These are phyloP conservation scores for Meyerozyma sp. DNA, from an alignment of 1,139 yeast genomes.

Conservation along the genomic window DNA sequence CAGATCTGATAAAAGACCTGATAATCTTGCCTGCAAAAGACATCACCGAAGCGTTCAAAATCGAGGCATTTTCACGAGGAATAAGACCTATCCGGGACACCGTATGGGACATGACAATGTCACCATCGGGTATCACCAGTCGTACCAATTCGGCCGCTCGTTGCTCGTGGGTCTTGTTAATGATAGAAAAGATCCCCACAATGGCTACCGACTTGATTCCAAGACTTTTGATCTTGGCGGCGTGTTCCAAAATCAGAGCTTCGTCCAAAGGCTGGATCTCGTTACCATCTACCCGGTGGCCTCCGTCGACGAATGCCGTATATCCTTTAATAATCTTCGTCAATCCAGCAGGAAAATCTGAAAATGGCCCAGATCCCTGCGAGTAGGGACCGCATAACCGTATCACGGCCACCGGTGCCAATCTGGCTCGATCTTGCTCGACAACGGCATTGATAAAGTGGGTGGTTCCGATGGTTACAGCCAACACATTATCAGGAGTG, in stretches of 20 bases:
- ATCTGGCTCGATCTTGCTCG: constrained; percentile 30
- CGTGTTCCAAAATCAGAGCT: constrained; percentile 21
- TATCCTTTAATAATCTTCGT: constrained; percentile 24
- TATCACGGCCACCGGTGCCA: constrained; percentile 35
- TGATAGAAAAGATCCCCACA: constrained; percentile 33
- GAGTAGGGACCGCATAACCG: constrained; percentile 36
- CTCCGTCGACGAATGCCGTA: constrained; percentile 27
- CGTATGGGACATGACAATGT: constrained; percentile 28
- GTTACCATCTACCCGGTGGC: constrained; percentile 33
- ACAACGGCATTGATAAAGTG: constrained; percentile 42
- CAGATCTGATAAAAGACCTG: constrained; percentile 26
- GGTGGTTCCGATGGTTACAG: constrained; percentile 41
- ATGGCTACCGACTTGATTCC: constrained; percentile 29
- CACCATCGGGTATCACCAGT: constrained; percentile 22
- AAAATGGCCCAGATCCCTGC: constrained; percentile 27
- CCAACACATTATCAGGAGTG: constrained; percentile 17
- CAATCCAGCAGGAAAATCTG: constrained; percentile 35
- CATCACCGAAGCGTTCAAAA: constrained; percentile 36
- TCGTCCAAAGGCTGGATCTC: constrained; percentile 26
- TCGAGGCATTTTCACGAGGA: constrained; percentile 39
- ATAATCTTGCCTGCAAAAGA: constrained; percentile 31
- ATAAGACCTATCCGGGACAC: constrained; percentile 35
- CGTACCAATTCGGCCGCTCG: constrained; percentile 22
- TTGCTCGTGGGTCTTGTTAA: constrained; percentile 27
- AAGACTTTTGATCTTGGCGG: constrained; percentile 17